Base-by-base conservation (phyloP, 495 filamentous ascomycete genomes). In the Annulohypoxylon stygium region DNA sequence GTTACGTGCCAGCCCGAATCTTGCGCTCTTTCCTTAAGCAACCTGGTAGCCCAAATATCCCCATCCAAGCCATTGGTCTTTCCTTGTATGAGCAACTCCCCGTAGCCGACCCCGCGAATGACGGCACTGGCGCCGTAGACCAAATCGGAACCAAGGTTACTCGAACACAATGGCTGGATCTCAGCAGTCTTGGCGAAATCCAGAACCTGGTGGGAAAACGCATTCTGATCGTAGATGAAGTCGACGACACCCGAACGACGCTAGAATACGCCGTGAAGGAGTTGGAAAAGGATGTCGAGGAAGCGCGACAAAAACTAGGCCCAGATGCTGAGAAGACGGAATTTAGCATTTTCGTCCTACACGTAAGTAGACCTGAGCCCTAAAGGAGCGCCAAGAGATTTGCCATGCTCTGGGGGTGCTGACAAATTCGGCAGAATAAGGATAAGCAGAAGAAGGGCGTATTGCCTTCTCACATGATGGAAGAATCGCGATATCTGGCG, bases 31-130 rank as follows among this genome's bases (percentile, higher is more conserved):
- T 98, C 85, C 93, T 99, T 79, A 98, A 97, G 86, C 89, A 90
- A 77, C 87, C 92, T 59, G 93, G 92, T 68, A 89, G 87, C 72
- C 87, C 94, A 79, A 99, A 99, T 84, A 99, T 99, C 80, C 95
- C 96, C 67, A 99, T 99, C 82, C 96, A 99, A 87, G 96, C 96
- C 37, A 99, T 99, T 80, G 96, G 96, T 55, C 91, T 99, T 53
- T 97, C 94, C 25, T 90, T 99, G 59, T 99, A 99, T 85, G 96
- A 99, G 83, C 86, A 88, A 43, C 91, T 98, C 33, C 83, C 89
- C 61, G 48, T 76, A 7, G 55, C 55, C n/a, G 45, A 74, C 26
- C 3, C 62, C 43, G 25, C 86, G 87, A 67, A 64, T 54, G 47
- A 18, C 65, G 76, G 75, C 34, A 82, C 85, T 53, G 86, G 92